Evolutionary conservation across 805 yeast genomes (phyloP).

Genomic region (Wickerhamomyces tratensis): DNA sequence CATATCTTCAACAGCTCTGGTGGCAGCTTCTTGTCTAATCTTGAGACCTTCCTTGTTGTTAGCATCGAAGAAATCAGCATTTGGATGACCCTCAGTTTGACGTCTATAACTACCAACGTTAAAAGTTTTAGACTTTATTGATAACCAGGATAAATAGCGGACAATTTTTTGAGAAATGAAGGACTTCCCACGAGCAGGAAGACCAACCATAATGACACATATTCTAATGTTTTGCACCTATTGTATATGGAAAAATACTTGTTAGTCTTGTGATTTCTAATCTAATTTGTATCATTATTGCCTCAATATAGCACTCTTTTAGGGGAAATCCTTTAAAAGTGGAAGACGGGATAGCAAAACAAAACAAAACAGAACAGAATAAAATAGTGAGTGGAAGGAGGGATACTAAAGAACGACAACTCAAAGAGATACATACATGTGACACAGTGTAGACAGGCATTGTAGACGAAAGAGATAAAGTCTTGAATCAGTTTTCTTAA

Average conservation of each 20-base stretch:
- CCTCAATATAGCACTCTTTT: no score
- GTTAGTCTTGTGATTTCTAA: neutral
- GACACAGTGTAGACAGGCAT: conserved; percentile 30
- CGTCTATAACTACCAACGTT: conserved; percentile 86
- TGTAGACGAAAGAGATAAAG: neutral
- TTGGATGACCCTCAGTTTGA: conserved; percentile 45
- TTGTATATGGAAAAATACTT: neutral
- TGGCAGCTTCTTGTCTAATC: conserved; percentile 60
- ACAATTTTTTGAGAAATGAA: conserved; percentile 92
- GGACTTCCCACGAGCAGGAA: conserved; percentile 90
- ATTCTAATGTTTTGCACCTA: conserved; percentile 61
- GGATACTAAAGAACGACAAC: no score
- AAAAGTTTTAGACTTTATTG: conserved; percentile 78
- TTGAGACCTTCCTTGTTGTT: conserved; percentile 54
- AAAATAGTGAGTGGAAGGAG: no score
- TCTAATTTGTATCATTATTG: no score
- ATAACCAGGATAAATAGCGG: conserved; percentile 85
- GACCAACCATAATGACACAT: conserved; percentile 83
- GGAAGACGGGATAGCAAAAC: no score
- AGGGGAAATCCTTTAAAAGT: no score
- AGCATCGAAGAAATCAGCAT: conserved; percentile 73
- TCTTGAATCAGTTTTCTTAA: no score
- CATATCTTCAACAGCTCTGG: conserved; percentile 68
- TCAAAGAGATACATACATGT: conserved; percentile 18
- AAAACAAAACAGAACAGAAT: no score